Conservation (phyloP, 2,329 filamentous ascomycete genomes). For the Thielaviopsis musarum region DNA sequence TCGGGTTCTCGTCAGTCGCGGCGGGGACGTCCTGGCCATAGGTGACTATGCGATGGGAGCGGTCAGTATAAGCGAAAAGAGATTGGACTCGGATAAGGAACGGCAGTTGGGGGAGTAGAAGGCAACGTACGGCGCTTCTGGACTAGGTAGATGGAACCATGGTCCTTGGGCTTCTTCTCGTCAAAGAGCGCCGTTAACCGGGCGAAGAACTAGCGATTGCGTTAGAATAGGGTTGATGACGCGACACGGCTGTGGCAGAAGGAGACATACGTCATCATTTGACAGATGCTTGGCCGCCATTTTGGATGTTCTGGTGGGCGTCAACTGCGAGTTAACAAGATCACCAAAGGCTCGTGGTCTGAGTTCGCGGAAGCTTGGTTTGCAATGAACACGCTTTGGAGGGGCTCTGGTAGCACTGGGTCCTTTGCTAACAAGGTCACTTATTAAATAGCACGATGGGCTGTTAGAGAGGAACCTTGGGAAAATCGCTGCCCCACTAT, state of each 20-base stretch:
- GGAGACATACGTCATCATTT: constrained; percentile 40
- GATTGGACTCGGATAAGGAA: too few species aligned
- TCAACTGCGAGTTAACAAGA: neutral
- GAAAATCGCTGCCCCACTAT: neutral
- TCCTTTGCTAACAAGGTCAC: neutral
- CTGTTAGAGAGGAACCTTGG: neutral
- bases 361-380: neutral
- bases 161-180: constrained; percentile 47
- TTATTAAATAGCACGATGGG: neutral
- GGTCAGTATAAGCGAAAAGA: neutral
- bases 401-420: neutral
- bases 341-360: neutral
- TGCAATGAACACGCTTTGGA: neutral
- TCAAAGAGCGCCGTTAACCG: constrained; percentile 41
- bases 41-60: constrained; percentile 22
- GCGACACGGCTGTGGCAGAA: neutral
- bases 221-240: neutral
- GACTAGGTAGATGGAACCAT: constrained; percentile 56
- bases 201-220: constrained; percentile 1
- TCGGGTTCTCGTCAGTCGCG: constrained; percentile 30
- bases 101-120: neutral
- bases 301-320: neutral
- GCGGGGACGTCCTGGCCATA: constrained; percentile 27
- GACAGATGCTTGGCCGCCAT: constrained; percentile 27
- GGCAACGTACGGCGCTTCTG: constrained; percentile 53